Evolutionary conservation across 1,284 basidiomycete species (phyloP).

Genomic region (Gymnopus androsaceus): DNA sequence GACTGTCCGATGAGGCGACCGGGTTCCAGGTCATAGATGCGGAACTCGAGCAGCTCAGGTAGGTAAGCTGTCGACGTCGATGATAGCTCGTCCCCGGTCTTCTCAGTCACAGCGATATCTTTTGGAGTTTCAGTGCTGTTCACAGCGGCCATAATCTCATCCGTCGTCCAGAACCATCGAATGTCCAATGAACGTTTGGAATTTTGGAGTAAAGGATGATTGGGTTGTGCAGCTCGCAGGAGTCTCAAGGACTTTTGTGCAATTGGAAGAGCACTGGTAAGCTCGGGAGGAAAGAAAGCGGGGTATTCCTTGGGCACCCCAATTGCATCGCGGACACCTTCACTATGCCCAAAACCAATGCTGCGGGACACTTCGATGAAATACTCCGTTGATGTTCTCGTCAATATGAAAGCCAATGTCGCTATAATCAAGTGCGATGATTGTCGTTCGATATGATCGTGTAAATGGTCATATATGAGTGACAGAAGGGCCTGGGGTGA

Average conservation of each 20-base stretch:
- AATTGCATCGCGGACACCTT: conserved; percentile 39
- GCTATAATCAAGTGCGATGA: conserved; percentile 49
- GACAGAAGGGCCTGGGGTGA: conserved; percentile 54
- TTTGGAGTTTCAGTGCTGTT: not conserved
- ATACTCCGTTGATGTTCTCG: conserved; percentile 61
- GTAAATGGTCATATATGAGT: conserved; percentile 53
- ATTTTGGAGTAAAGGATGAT: conserved; percentile 51
- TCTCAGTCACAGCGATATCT: not conserved
- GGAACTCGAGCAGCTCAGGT: conserved; percentile 49
- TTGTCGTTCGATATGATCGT: conserved; percentile 50
- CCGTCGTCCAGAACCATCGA: conserved; percentile 67
- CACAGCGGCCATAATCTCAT: conserved; percentile 44
- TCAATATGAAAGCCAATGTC: conserved; percentile 63
- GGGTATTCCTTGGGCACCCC: conserved; percentile 48
- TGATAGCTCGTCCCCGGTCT: not conserved
- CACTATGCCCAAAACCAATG: conserved; percentile 54
- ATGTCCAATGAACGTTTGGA: conserved; percentile 36
- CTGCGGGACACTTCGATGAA: conserved; percentile 53
- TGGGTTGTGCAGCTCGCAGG: conserved; percentile 59
- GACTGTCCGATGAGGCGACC: conserved; percentile 38
- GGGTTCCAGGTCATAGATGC: conserved; percentile 68
- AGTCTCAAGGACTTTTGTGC: conserved; percentile 69
- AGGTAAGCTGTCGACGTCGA: conserved; percentile 20
- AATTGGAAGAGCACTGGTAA: conserved; percentile 53
- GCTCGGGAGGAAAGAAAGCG: conserved; percentile 53